phyloP scores from a whole-genome alignment of 257 asterid genomes.

The Mitragyna speciosa region DNA sequence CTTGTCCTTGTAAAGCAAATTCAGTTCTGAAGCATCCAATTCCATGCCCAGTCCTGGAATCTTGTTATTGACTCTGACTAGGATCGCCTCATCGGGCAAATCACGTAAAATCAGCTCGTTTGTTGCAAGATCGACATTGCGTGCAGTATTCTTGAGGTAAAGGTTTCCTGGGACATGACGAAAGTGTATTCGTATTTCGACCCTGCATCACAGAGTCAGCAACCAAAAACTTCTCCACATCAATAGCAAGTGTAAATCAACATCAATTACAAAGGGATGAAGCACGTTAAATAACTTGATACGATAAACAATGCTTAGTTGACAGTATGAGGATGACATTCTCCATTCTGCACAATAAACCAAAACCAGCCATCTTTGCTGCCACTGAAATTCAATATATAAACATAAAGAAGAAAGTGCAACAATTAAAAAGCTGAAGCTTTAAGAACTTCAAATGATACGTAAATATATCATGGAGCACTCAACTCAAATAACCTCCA shows the following conservation, averaged over 20 bases:
- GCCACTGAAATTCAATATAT: neutral
- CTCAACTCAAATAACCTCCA: neutral
- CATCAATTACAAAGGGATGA: neutral
- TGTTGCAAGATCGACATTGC: slow-evolving; percentile 27
- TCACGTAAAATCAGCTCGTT: slow-evolving; percentile 50
- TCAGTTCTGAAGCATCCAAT: slow-evolving; percentile 52
- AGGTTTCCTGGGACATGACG: slow-evolving; percentile 49
- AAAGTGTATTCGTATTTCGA: slow-evolving; percentile 47
- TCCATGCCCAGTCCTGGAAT: slow-evolving; percentile 52
- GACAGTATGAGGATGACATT: neutral
- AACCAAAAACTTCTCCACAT: neutral
- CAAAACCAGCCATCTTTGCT: neutral
- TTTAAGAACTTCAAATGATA: neutral
- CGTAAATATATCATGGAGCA: neutral
- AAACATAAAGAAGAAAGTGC: neutral
- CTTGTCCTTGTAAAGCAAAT: slow-evolving; percentile 55
- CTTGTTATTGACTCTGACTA: slow-evolving; percentile 49
- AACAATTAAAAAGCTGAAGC: neutral
- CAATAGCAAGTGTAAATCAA: neutral
- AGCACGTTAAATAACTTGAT: neutral
- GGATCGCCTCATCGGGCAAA: slow-evolving; percentile 47
- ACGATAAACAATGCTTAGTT: neutral
- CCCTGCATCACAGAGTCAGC: slow-evolving; percentile 28
- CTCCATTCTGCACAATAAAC: neutral
- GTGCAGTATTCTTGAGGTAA: slow-evolving; percentile 29